Evolutionary conservation across 371 early-diverging fungal species (phyloP), one percentile per base, ranked within the genome.

Genomic region (Mortierella sp.): DNA sequence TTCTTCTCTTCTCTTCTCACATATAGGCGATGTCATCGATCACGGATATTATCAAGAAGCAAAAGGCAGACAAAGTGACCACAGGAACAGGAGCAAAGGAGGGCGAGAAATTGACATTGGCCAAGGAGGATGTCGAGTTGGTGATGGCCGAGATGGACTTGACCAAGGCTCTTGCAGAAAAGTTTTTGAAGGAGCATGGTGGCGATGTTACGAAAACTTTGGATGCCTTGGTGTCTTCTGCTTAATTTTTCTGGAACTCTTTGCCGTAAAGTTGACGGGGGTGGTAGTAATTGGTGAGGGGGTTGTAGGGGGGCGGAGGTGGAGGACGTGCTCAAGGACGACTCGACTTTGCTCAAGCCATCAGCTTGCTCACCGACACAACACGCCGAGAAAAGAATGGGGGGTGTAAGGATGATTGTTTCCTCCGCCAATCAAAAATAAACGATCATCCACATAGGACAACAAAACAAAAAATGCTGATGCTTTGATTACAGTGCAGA

Each of bases 1-100:
- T n/a, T 72, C 74, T 6, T 16, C 4, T 24, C 42, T 26, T 11
- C n/a, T 16, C 26, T 47, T 70, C 31, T 71, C 24, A 26, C 21
- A 26, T 3, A 58, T 60, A 85, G 86, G 82, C 86, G 0, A 85
- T 82, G 86, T 47, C 75, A 26, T 19, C 75, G 48, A 81, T 85
- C 70, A 79, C 86, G 13, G 86, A 85, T 52, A 78, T 85, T 13
- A 52, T 74, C 45, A 85, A 85, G 82, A 82, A 85, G 70, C 86
- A 85, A 58, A 85, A 85, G 75, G 86, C 82, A 26, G 86, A 82
- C 21, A 85, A 80, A 48, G 73, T 79, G 57, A 72, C 81, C 57
- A 72, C 82, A 26, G 13, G n/a, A 26, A 19, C 58, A 11, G 16
- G 74, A 31, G 80, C 83, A 26, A 84, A 82, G 77, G 83, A 84